Base-by-base conservation (phyloP, 106 monocot genomes). In the Platanthera guangdongensis region DNA sequence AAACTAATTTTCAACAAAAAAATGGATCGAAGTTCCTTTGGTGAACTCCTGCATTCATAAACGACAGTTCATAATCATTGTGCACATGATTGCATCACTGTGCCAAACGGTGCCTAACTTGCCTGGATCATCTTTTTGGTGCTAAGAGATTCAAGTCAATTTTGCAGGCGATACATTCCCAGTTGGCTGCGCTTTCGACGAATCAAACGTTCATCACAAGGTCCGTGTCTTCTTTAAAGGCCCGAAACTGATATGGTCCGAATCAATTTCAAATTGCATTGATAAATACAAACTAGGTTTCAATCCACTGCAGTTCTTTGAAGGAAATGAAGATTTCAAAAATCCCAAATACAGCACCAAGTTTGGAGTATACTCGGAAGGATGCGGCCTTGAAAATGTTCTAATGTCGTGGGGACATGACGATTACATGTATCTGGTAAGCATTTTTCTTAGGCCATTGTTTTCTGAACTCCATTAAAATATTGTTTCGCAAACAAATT, bases 321-420 rank as follows among this genome's bases (percentile, higher is more conserved):
- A 90, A 53, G 82, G 80, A 50, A 95, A 92, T 71, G 82, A 88
- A 71, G 90, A 95, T 71, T 82, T 69, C 72, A 13, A 72, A 72
- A 92, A 92, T 28, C 88, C 92, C 8, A 75, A 54, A 16, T 88
- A 82, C 83, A 88, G 85, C 59, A 96, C 87, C 47, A 90, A 87
- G 74, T 68, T 76, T 60, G 95, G 95, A 19, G 74, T 84, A 21
- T 96, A 96, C 71, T 82, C 86, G 6, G 87, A 96, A 81, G 92
- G 85, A 13, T 96, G 93, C 75, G 95, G 95, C 45, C 85, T 96
- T 25, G 77, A 93, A 53, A 96, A 93, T 73, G 95, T 93, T 18
- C 63, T 84, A 67, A 93, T 96, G 87, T 96, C 95, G 2, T 96
- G 88, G 88, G 95, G 95, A 3, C 95, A 96, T 67, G 93, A 96